Percentiles rank a stretch among this genome's conserved stretches.
Conservation (phyloP, 2,329 filamentous ascomycete species). For the Cordyceps militaris region DNA sequence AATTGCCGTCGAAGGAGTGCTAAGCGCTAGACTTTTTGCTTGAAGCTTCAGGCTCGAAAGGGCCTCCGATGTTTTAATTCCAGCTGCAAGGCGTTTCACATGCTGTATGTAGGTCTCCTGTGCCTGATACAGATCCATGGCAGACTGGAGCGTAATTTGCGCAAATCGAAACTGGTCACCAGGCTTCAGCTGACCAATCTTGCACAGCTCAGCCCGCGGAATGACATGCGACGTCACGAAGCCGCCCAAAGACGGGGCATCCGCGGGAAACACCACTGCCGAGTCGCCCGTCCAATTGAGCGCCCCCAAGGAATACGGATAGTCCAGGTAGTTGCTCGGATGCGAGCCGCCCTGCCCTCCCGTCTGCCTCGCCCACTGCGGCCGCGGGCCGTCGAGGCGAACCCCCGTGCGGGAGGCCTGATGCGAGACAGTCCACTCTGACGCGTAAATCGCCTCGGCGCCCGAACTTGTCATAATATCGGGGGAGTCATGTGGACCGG, state of each 20-base stretch:
- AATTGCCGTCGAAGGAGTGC: background rate
- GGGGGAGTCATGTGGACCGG: slow-evolving; percentile 26
- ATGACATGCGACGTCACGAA: slow-evolving; percentile 51
- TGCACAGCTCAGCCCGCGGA: slow-evolving; percentile 52
- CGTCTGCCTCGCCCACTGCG: slow-evolving; percentile 50
- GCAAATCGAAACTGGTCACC: slow-evolving; percentile 35
- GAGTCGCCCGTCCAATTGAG: slow-evolving; percentile 57
- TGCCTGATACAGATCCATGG: background rate
- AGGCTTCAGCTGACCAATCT: slow-evolving; percentile 53
- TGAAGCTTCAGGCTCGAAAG: background rate
- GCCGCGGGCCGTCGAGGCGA: slow-evolving; percentile 50
- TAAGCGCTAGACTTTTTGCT: background rate
- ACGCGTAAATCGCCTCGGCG: slow-evolving; percentile 49
- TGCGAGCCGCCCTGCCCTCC: slow-evolving; percentile 59
- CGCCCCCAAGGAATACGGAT: slow-evolving; percentile 51
- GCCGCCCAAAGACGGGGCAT: slow-evolving; percentile 54
- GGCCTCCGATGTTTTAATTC: background rate
- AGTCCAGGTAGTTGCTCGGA: slow-evolving; percentile 52
- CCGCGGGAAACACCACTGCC: slow-evolving; percentile 51
- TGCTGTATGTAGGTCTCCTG: background rate
- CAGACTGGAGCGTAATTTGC: background rate
- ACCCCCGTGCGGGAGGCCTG: slow-evolving; percentile 55
- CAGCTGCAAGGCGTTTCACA: background rate
- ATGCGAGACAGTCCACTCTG: slow-evolving; percentile 53
- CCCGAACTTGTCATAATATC: slow-evolving; percentile 35